Evolutionary conservation across 768 basidiomycete genomes (phyloP).

Genomic region (Collybia sp.): DNA sequence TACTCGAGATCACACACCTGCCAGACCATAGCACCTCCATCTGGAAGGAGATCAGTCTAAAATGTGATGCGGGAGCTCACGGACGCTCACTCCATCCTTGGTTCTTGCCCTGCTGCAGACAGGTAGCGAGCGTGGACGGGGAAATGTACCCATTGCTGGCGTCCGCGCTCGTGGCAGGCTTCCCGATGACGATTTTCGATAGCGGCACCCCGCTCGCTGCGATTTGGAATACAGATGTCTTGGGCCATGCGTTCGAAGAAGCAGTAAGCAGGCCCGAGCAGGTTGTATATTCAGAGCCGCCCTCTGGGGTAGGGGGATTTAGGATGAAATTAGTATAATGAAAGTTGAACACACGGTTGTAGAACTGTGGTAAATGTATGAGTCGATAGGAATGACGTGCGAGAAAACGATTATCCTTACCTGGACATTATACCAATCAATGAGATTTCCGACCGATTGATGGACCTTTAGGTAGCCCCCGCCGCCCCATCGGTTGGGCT

Average conservation of each 20-base stretch:
- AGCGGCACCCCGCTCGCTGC: constrained; percentile 42
- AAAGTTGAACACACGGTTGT: constrained; percentile 31
- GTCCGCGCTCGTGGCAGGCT: constrained; percentile 39
- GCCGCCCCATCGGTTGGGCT: constrained; percentile 31
- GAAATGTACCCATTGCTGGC: constrained; percentile 50
- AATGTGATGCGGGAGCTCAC: background rate
- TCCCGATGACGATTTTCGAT: constrained; percentile 62
- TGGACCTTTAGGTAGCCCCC: constrained; percentile 60
- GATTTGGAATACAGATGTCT: constrained; percentile 53
- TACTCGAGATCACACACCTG: constrained; percentile 13
- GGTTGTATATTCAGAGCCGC: constrained; percentile 59
- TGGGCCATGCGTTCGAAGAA: constrained; percentile 58
- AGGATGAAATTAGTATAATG: background rate
- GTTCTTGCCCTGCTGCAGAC: constrained; percentile 44
- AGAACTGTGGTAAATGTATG: constrained; percentile 24
- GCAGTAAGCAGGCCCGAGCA: constrained; percentile 53
- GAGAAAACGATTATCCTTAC: constrained; percentile 22
- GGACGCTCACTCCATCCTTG: constrained; percentile 49
- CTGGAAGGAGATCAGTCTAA: constrained; percentile 7
- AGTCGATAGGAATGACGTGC: constrained; percentile 2
- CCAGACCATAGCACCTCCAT: constrained; percentile 26
- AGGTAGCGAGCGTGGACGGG: constrained; percentile 42
- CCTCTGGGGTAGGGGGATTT: constrained; percentile 38
- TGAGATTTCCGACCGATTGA: constrained; percentile 44
- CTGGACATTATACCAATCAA: constrained; percentile 63